Conservation (phyloP, 371 early-diverging fungal species). For the Quaeritorhiza haematococci region DNA sequence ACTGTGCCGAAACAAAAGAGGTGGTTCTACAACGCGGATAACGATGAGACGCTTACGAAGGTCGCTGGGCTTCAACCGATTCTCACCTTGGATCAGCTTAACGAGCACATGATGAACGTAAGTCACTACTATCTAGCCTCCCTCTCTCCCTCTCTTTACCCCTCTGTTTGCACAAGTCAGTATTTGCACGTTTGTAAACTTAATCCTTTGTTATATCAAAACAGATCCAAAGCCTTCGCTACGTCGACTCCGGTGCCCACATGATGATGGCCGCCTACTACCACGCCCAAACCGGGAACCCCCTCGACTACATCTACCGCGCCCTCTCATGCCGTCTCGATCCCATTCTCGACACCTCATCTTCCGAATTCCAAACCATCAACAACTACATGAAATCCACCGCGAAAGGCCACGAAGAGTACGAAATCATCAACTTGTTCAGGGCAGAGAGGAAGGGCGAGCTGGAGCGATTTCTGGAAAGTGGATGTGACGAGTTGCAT, state of each 20-base stretch:
- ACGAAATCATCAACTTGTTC: conserved; percentile 39
- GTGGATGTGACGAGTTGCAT: conserved; percentile 31
- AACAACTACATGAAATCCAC: conserved; percentile 40
- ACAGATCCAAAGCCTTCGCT: conserved; percentile 19
- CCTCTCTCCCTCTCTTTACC: neutral
- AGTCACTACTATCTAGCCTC: no score
- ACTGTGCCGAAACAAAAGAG: no score
- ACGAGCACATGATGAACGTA: conserved; percentile 23
- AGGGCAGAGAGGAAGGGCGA: conserved; percentile 42
- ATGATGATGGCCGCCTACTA: conserved; percentile 51
- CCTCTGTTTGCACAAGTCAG: no score
- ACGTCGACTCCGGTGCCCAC: conserved; percentile 47
- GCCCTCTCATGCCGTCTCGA: conserved; percentile 35
- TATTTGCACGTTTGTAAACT: no score
- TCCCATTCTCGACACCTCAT: conserved; percentile 1
- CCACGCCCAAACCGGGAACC: conserved; percentile 29
- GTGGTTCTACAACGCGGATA: no score
- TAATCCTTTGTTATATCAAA: neutral
- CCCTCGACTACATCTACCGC: conserved; percentile 48
- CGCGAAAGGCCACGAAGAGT: conserved; percentile 2
- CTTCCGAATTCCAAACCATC: conserved; percentile 38
- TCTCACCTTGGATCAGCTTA: conserved; percentile 5
- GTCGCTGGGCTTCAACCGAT: conserved; percentile 29
- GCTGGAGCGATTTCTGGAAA: conserved; percentile 28
- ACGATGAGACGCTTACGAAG: conserved; percentile 9